A percentile compares a stretch with the other conserved stretches of the same genome.
Evolutionary conservation across 78 protist genomes (phyloP).

Genomic region (Dictyostelium intermedium): DNA sequence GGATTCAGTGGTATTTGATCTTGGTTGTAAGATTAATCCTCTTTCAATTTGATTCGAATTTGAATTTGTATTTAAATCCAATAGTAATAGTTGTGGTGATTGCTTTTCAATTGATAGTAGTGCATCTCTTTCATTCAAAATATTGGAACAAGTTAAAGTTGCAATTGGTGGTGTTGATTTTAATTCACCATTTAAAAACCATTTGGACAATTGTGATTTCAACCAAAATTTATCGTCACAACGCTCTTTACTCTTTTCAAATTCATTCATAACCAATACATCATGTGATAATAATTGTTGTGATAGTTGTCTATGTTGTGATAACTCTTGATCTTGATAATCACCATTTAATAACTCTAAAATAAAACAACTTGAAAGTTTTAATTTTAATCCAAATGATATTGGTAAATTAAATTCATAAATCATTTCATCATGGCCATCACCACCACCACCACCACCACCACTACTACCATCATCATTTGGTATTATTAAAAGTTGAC

Average conservation of each 20-base stretch:
- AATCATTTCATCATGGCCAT: neutral
- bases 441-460: neutral
- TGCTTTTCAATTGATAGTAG: neutral
- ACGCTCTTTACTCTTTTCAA: neutral
- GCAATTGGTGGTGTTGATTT: neutral
- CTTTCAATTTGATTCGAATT: neutral
- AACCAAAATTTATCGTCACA: conserved; percentile 68
- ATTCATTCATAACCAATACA: conserved; percentile 5
- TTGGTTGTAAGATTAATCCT: conserved; percentile 24
- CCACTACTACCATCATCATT: neutral
- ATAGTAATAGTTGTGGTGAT: neutral
- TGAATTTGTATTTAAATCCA: neutral
- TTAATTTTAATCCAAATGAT: neutral
- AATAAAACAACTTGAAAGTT: neutral
- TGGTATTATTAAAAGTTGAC: neutral
- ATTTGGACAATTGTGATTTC: conserved; percentile 1
- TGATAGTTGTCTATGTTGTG: neutral
- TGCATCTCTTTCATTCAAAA: neutral
- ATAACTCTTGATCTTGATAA: neutral
- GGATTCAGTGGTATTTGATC: conserved; percentile 39
- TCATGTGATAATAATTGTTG: neutral
- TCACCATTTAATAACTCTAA: conserved; percentile 28
- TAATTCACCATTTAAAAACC: conserved; percentile 3
- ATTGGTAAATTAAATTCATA: neutral
- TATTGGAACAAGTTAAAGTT: neutral